Conservation (phyloP, 2,329 filamentous ascomycete species). For the Pyrenochaeta sp. region DNA sequence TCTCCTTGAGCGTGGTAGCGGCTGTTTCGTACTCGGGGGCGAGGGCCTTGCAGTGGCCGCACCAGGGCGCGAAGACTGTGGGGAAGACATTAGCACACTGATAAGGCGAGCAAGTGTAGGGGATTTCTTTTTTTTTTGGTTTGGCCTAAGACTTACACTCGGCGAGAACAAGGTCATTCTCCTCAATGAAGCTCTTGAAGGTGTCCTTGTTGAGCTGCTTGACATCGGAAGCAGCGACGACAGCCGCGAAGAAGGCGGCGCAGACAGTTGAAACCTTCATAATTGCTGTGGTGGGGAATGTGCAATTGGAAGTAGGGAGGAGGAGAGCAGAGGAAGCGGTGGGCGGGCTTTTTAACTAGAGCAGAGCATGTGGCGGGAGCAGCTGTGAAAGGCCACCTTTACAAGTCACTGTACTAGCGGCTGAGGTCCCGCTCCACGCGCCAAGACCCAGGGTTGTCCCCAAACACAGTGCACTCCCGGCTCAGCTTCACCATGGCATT, state of each 20-base stretch:
- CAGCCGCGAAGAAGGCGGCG: slow-evolving; percentile 61
- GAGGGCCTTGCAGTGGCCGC: slow-evolving; percentile 98
- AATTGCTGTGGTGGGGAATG: slow-evolving; percentile 22
- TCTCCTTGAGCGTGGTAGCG: slow-evolving; percentile 84
- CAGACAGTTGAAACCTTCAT: slow-evolving; percentile 50
- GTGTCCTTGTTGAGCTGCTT: slow-evolving; percentile 83
- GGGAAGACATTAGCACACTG: slow-evolving; percentile 50
- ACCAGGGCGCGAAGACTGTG: slow-evolving; percentile 93
- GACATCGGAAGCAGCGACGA: slow-evolving; percentile 79
- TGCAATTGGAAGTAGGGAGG: slow-evolving; percentile 17
- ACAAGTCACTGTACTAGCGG: slow-evolving; percentile 21
- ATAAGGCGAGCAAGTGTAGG: no score
- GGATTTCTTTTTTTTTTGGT: no score
- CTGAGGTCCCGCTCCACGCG: slow-evolving; percentile 9
- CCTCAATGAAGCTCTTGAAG: slow-evolving; percentile 85
- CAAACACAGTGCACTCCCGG: slow-evolving; percentile 8
- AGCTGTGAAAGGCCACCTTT: slow-evolving; percentile 24
- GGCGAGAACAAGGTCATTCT: slow-evolving; percentile 88
- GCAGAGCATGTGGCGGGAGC: slow-evolving; percentile 30
- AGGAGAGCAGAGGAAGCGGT: slow-evolving; percentile 22
- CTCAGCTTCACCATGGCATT: slow-evolving; percentile 17
- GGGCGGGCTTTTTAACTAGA: slow-evolving; percentile 30
- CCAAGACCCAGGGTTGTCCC: slow-evolving; percentile 19
- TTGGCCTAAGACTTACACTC: no score
- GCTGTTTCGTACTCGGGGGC: slow-evolving; percentile 91